Percentiles rank a stretch among this genome's conserved stretches.
Conservation (phyloP, 495 filamentous ascomycete genomes). For the Annulohypoxylon nitens region DNA sequence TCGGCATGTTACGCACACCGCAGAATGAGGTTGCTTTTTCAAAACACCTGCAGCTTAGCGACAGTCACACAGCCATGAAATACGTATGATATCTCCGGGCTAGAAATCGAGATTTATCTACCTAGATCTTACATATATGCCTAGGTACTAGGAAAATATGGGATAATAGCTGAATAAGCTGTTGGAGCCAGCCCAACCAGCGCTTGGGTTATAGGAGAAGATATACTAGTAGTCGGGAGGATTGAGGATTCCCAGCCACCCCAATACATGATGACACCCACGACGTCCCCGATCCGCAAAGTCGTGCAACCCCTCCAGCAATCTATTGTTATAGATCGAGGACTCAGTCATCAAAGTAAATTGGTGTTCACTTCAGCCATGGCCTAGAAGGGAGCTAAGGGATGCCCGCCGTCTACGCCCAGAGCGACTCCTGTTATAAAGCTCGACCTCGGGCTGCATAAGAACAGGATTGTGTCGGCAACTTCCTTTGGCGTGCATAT, state of each 20-base stretch:
- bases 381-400: neutral
- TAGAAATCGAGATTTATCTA: neutral
- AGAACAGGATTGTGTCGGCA: conserved; percentile 58
- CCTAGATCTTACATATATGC: neutral
- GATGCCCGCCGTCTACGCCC: conserved; percentile 49
- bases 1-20: neutral
- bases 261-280: no score
- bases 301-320: no score
- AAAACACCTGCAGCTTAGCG: neutral
- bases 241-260: no score
- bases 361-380: no score
- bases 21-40: neutral
- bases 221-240: no score
- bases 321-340: no score
- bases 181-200: no score
- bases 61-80: neutral
- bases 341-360: neutral
- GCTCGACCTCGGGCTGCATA: conserved; percentile 58
- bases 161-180: no score
- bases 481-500: conserved; percentile 58
- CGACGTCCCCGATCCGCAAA: no score
- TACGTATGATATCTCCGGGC: neutral
- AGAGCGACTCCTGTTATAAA: conserved; percentile 52
- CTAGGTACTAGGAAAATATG: neutral
- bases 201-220: no score